Conservation (phyloP, 768 basidiomycete species). For the Mycena kentingensis region DNA sequence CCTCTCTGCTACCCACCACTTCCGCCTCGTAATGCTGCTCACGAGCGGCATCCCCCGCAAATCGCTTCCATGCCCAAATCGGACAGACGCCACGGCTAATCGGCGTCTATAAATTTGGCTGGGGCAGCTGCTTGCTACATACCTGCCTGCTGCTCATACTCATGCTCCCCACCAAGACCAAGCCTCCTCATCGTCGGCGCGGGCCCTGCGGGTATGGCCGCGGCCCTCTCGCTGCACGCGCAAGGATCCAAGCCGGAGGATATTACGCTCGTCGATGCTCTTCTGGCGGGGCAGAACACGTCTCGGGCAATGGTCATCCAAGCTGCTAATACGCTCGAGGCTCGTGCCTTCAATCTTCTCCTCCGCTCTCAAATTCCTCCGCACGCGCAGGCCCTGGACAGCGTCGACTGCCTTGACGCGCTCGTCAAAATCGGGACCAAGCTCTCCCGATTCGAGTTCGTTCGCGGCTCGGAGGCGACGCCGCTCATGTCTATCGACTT, state of each 20-base stretch:
- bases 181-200: slow-evolving; percentile 21
- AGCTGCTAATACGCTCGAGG: slow-evolving; percentile 51
- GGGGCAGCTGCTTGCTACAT: too few relatives aligned
- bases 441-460: slow-evolving; percentile 26
- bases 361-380: too few relatives aligned
- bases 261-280: slow-evolving; percentile 42
- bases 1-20: too few relatives aligned
- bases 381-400: slow-evolving; percentile 49
- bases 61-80: too few relatives aligned
- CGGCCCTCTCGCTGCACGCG: slow-evolving; percentile 40
- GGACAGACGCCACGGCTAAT: too few relatives aligned
- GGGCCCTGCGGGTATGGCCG: slow-evolving; percentile 22
- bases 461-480: slow-evolving; percentile 32
- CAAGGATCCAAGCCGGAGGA: slow-evolving; percentile 33
- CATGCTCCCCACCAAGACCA: too few relatives aligned
- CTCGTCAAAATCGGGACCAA: slow-evolving; percentile 42
- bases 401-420: slow-evolving; percentile 42
- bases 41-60: too few relatives aligned
- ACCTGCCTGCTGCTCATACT: too few relatives aligned
- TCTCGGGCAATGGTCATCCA: slow-evolving; percentile 48
- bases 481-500: slow-evolving; percentile 35
- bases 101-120: too few relatives aligned
- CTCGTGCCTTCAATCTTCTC: too few relatives aligned
- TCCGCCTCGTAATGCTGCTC: too few relatives aligned
- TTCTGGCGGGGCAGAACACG: slow-evolving; percentile 32